Conservation (phyloP, 106 monocot species). For the Cymbidium sinense region DNA sequence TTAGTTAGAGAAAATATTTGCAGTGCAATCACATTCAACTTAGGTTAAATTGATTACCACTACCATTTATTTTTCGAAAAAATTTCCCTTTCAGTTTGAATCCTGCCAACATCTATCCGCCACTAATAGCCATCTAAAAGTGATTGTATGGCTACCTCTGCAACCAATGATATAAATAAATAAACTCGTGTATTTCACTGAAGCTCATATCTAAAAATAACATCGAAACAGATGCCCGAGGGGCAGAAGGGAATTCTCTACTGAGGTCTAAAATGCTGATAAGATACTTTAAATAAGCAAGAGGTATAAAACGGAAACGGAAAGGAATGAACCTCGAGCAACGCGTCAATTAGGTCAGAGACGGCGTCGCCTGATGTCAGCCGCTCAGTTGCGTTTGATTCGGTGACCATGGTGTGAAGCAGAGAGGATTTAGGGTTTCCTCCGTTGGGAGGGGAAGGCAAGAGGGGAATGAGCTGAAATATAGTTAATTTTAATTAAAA, state of each 20-base stretch:
- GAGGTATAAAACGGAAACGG: too few species aligned
- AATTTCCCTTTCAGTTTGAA: neutral
- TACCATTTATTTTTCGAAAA: neutral
- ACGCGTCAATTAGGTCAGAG: slow-evolving; percentile 14
- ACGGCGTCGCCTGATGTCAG: slow-evolving; percentile 1
- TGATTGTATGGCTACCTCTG: neutral
- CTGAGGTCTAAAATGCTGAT: neutral
- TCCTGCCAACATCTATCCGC: neutral
- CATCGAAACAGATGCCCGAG: neutral
- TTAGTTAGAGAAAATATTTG: too few species aligned
- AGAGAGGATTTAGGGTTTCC: too few species aligned
- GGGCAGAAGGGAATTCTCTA: neutral
- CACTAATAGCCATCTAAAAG: neutral
- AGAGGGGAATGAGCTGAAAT: too few species aligned
- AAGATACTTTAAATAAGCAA: neutral
- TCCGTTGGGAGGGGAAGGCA: too few species aligned
- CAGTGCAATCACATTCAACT: too few species aligned
- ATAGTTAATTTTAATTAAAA: too few species aligned
- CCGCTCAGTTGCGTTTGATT: slow-evolving; percentile 5
- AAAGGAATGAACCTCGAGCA: slow-evolving; percentile 18
- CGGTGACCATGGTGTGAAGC: slow-evolving; percentile 11
- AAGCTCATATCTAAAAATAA: neutral
- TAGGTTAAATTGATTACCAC: too few species aligned
- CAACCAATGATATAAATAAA: neutral
- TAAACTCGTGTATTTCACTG: neutral